phyloP scores from a whole-genome alignment of 2,329 filamentous ascomycete species.

The Fusarium tuaranense region DNA sequence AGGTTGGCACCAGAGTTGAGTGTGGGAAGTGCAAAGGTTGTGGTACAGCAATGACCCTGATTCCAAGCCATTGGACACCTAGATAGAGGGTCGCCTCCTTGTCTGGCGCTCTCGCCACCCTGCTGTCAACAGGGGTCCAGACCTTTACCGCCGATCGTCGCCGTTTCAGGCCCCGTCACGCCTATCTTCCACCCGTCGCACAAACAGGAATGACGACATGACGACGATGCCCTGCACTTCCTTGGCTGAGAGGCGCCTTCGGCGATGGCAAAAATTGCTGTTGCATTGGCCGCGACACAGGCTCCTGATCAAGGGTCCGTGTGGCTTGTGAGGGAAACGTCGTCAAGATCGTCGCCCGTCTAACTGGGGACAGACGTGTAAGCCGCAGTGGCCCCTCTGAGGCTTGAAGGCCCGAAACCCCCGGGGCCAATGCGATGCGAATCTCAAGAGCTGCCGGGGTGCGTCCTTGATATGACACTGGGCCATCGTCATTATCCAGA shows the following conservation, averaged over 20 bases:
- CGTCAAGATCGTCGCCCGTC: slow-evolving; percentile 13
- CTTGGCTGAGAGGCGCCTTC: slow-evolving; percentile 20
- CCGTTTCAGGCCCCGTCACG: slow-evolving; percentile 31
- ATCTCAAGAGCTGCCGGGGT: not conserved
- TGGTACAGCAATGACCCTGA: slow-evolving; percentile 27
- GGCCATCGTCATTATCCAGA: slow-evolving; percentile 3
- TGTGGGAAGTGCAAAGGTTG: slow-evolving; percentile 30
- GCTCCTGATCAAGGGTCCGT: slow-evolving; percentile 15
- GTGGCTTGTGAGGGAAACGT: slow-evolving; percentile 30
- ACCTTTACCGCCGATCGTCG: slow-evolving; percentile 35
- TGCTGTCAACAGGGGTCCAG: slow-evolving; percentile 38
- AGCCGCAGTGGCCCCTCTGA: slow-evolving; percentile 11
- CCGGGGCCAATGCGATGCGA: slow-evolving; percentile 4
- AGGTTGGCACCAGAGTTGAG: slow-evolving; percentile 18
- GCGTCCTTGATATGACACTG: not conserved
- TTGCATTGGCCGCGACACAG: slow-evolving; percentile 13
- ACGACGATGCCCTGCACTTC: slow-evolving; percentile 30
- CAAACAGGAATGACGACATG: slow-evolving; percentile 40
- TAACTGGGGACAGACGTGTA: slow-evolving; percentile 14
- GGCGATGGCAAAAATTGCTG: slow-evolving; percentile 11
- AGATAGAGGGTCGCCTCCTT: slow-evolving; percentile 28
- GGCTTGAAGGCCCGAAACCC: slow-evolving; percentile 21
- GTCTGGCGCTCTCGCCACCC: slow-evolving; percentile 38
- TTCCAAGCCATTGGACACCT: slow-evolving; percentile 30
- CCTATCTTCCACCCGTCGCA: slow-evolving; percentile 30